phyloP scores from a whole-genome alignment of 2,329 filamentous ascomycete species.

The Pseudogymnoascus sp. region DNA sequence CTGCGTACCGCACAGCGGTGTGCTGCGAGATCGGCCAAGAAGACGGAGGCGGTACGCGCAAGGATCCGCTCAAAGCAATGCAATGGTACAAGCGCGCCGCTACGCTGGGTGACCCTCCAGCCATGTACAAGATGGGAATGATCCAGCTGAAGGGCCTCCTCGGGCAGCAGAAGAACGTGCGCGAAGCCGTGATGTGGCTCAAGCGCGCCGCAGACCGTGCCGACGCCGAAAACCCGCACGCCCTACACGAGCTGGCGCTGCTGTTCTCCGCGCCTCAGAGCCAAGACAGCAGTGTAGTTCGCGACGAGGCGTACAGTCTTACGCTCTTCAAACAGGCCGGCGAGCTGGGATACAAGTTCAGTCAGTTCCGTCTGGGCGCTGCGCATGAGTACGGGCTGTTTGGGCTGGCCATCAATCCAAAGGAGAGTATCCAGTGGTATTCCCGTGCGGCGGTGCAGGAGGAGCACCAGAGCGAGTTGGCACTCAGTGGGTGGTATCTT shows the following conservation, averaged over 20 bases:
- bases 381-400: slow-evolving; percentile 85
- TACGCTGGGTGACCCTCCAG: slow-evolving; percentile 79
- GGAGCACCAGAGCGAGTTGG: slow-evolving; percentile 86
- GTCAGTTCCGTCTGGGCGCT: slow-evolving; percentile 80
- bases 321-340: slow-evolving; percentile 78
- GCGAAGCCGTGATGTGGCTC: slow-evolving; percentile 85
- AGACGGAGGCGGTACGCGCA: slow-evolving; percentile 85
- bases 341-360: slow-evolving; percentile 88
- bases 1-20: slow-evolving; percentile 89
- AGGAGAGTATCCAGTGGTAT: slow-evolving; percentile 89
- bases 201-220: slow-evolving; percentile 87
- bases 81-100: slow-evolving; percentile 98
- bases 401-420: slow-evolving; percentile 73
- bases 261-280: slow-evolving; percentile 55
- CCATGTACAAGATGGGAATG: slow-evolving; percentile 99
- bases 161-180: slow-evolving; percentile 74
- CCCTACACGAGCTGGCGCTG: slow-evolving; percentile 77
- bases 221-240: slow-evolving; percentile 85
- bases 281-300: slow-evolving; percentile 62
- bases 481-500: slow-evolving; percentile 86
- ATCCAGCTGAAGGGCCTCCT: slow-evolving; percentile 88
- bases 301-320: slow-evolving; percentile 76
- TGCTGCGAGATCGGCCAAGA: slow-evolving; percentile 96
- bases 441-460: slow-evolving; percentile 83
- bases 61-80: slow-evolving; percentile 86